These are phyloP conservation scores for Auricularia heimuer DNA, from an alignment of 768 basidiomycete species.

Conservation along the genomic window DNA sequence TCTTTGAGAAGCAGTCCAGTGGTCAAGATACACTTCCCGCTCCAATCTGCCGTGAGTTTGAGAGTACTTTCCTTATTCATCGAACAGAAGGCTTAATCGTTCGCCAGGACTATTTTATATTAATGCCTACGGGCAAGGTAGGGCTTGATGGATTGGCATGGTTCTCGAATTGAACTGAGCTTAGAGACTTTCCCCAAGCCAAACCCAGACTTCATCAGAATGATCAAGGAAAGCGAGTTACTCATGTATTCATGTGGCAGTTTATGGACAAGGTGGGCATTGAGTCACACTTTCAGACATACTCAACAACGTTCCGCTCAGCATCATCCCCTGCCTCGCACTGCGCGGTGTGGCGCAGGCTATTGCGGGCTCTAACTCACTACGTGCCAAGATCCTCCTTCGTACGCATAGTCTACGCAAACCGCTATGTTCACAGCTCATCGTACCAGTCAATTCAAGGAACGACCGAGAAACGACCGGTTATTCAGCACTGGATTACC, in stretches of 20 bases:
- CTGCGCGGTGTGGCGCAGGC: conserved; percentile 67
- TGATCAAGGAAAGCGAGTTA: conserved; percentile 48
- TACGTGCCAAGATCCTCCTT: conserved; percentile 77
- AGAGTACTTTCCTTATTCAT: neutral
- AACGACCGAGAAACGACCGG: conserved; percentile 89
- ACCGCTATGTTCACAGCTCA: neutral
- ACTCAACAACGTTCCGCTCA: conserved; percentile 17
- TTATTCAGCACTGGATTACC: conserved; percentile 77
- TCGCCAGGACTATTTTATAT: conserved; percentile 5
- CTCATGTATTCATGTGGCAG: conserved; percentile 92
- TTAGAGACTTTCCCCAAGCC: conserved; percentile 87
- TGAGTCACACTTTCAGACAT: neutral
- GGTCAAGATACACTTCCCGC: neutral
- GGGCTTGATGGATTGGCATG: neutral
- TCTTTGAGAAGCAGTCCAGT: conserved; percentile 40
- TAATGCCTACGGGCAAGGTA: conserved; percentile 8
- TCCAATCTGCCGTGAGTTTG: conserved; percentile 2
- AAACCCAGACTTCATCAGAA: conserved; percentile 67
- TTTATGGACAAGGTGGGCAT: conserved; percentile 75
- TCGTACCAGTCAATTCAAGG: conserved; percentile 58
- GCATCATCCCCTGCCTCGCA: conserved; percentile 87
- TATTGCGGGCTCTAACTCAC: conserved; percentile 61
- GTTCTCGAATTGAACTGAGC: neutral
- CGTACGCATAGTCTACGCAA: conserved; percentile 29
- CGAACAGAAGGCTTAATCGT: too few species aligned